phyloP scores from a whole-genome alignment of 306 rosid species.

The Cicer bijugum region DNA sequence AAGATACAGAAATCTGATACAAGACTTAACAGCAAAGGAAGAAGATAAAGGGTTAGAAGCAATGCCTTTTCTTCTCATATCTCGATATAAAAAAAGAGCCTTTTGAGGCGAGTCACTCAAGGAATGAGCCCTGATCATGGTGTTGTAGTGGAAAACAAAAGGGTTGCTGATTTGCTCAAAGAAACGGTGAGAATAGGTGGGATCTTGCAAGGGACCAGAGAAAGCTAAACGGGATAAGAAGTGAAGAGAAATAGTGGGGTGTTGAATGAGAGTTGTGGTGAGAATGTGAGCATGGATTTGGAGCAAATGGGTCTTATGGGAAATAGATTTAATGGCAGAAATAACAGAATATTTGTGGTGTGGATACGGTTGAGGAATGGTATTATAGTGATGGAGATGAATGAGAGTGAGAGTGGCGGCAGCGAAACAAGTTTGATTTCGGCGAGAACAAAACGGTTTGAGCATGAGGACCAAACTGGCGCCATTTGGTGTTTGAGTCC shows the following conservation, averaged over 20 bases:
- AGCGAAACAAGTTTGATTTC: constrained; percentile 30
- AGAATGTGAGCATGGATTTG: constrained; percentile 82
- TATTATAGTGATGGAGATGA: constrained; percentile 12
- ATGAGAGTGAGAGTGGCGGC: constrained; percentile 25
- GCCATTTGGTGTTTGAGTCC: constrained; percentile 23
- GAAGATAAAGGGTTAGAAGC: constrained; percentile 59
- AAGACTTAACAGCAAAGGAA: constrained; percentile 66
- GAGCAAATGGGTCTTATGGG: constrained; percentile 56
- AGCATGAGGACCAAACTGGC: constrained; percentile 18
- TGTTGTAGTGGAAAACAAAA: constrained; percentile 58
- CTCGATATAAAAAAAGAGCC: constrained; percentile 60
- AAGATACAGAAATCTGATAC: constrained; percentile 55
- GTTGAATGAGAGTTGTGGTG: constrained; percentile 52
- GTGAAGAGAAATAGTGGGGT: constrained; percentile 57
- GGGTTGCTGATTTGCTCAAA: constrained; percentile 56
- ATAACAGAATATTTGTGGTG: constrained; percentile 42
- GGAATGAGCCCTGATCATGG: constrained; percentile 73
- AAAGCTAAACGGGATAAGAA: constrained; percentile 69
- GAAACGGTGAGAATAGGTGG: constrained; percentile 60
- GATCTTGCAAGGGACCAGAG: constrained; percentile 52
- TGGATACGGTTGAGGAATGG: constrained; percentile 23
- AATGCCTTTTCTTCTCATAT: constrained; percentile 59
- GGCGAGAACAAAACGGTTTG: neutral
- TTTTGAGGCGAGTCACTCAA: constrained; percentile 56
- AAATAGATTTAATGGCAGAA: constrained; percentile 59